These are phyloP conservation scores for Corylus avellana DNA, from an alignment of 306 rosid species.

Conservation along the genomic window DNA sequence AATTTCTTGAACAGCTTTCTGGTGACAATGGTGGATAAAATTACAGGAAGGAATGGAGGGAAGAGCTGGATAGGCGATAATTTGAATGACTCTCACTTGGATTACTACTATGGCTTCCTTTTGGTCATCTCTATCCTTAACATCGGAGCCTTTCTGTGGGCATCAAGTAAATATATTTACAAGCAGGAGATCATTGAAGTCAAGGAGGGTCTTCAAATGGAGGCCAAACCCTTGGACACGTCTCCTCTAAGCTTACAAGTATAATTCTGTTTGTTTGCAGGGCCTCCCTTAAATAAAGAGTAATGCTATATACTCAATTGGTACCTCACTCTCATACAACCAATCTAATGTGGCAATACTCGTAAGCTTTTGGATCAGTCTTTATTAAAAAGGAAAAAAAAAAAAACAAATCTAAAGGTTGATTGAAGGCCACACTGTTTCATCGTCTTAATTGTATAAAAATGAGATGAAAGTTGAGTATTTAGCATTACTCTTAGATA, in stretches of 20 bases:
- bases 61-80: conserved; percentile 70
- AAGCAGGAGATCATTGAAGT: conserved; percentile 42
- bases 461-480: too few relatives aligned
- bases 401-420: too few relatives aligned
- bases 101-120: conserved; percentile 66
- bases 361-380: too few relatives aligned
- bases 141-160: conserved; percentile 47
- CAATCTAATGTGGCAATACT: too few relatives aligned
- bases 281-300: too few relatives aligned
- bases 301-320: too few relatives aligned
- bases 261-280: too few relatives aligned
- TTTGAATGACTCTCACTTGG: conserved; percentile 65
- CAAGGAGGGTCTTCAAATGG: conserved; percentile 31
- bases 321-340: too few relatives aligned
- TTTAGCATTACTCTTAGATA: too few relatives aligned
- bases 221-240: conserved; percentile 34
- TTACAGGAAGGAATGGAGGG: conserved; percentile 41
- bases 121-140: conserved; percentile 52
- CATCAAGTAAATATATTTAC: conserved; percentile 51
- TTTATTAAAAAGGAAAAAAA: too few relatives aligned
- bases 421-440: too few relatives aligned
- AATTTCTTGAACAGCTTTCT: conserved; percentile 60
- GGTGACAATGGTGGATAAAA: conserved; percentile 54
- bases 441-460: too few relatives aligned
- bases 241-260: conserved; percentile 47